phyloP scores from a whole-genome alignment of 176 grass and related monocot genomes.

The Stipa capillata region DNA sequence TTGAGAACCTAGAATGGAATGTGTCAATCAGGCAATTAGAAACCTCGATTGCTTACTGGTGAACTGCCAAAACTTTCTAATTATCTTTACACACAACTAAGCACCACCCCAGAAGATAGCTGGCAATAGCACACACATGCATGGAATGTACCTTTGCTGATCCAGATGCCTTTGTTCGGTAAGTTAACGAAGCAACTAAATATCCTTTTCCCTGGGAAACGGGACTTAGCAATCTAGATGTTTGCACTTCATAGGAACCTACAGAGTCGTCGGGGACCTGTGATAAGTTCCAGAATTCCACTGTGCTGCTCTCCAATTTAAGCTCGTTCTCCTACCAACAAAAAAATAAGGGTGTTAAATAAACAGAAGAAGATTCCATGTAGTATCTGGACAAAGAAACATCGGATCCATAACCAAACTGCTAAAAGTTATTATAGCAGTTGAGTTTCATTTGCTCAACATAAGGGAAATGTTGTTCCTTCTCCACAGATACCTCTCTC shows the following conservation, averaged over 20 bases:
- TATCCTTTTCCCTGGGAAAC: constrained; percentile 66
- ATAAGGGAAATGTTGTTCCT: neutral
- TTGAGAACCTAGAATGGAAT: constrained; percentile 63
- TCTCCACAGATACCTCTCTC: neutral
- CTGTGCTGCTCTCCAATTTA: constrained; percentile 63
- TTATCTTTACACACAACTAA: neutral
- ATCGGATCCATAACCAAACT: neutral
- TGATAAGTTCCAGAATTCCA: constrained; percentile 67
- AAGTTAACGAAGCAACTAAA: constrained; percentile 58
- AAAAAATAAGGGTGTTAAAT: constrained; percentile 17
- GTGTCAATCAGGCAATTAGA: constrained; percentile 30
- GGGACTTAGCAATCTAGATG: constrained; percentile 69
- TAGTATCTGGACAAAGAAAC: neutral
- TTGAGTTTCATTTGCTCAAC: neutral
- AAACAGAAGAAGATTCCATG: constrained; percentile 8
- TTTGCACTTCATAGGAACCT: constrained; percentile 30
- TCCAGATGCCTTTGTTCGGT: constrained; percentile 41
- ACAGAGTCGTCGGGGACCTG: constrained; percentile 25
- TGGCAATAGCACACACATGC: neutral
- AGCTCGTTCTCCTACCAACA: constrained; percentile 61
- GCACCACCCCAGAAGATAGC: neutral
- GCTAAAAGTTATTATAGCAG: neutral
- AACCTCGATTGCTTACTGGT: constrained; percentile 2
- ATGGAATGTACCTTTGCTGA: constrained; percentile 50
- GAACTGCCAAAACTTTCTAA: neutral